Conservation (phyloP, 352 stramenopile genomes). For the Phytophthora ohioensis region DNA sequence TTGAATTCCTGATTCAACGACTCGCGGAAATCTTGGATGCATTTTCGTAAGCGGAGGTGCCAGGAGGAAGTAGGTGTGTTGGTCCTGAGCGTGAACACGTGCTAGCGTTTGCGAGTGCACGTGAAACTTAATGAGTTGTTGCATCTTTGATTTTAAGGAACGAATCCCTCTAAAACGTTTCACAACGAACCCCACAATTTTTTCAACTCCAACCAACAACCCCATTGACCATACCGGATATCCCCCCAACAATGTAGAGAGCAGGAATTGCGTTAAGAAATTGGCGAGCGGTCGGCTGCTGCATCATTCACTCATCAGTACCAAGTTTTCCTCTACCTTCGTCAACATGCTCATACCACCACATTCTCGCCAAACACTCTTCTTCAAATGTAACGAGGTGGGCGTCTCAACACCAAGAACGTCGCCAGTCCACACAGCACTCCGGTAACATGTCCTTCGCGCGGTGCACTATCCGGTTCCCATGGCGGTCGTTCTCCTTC, state of each 20-base stretch:
- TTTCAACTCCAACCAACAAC: too few relatives aligned
- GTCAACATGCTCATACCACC: background rate
- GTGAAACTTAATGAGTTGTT: too few relatives aligned
- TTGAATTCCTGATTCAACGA: conserved; percentile 1
- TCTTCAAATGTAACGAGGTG: conserved; percentile 16
- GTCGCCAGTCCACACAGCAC: conserved; percentile 26
- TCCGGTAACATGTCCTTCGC: conserved; percentile 22
- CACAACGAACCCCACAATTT: too few relatives aligned
- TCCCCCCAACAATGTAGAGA: too few relatives aligned
- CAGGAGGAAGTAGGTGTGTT: background rate
- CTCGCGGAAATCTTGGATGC: background rate
- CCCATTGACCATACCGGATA: too few relatives aligned
- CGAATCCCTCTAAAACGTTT: too few relatives aligned
- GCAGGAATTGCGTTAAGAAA: too few relatives aligned
- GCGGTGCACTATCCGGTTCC: conserved; percentile 12
- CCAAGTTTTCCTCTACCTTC: background rate
- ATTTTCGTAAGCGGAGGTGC: background rate
- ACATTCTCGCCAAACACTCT: background rate
- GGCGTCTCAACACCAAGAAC: conserved; percentile 27
- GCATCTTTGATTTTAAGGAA: too few relatives aligned
- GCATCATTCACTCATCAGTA: too few relatives aligned
- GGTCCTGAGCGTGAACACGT: too few relatives aligned
- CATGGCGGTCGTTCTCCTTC: conserved; percentile 14
- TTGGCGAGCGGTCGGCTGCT: too few relatives aligned
- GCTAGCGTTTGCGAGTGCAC: too few relatives aligned